phyloP scores from a whole-genome alignment of 139 green algal species.

The Closterium sp. region DNA sequence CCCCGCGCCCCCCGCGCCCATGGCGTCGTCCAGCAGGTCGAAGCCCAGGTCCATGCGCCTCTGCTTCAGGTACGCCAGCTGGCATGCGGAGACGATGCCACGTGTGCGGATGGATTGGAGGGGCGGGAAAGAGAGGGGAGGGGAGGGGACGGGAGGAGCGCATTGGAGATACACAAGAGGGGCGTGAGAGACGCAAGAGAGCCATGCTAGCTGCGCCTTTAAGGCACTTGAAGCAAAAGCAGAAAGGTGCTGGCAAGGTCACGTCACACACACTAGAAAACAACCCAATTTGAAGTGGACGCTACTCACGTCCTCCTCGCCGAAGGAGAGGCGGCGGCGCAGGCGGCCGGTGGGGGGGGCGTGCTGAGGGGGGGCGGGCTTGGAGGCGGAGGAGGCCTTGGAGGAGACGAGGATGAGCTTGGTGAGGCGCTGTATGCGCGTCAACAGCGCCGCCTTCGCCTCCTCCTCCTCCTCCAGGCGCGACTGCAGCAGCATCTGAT shows the following conservation, averaged over 20 bases:
- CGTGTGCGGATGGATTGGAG: no score
- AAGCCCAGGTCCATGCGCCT: conserved; percentile 3
- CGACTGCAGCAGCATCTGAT: conserved; percentile 60
- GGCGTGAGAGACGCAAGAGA: no score
- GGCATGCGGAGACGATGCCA: background rate
- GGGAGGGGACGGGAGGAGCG: no score
- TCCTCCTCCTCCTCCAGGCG: conserved; percentile 75
- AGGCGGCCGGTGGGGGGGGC: background rate
- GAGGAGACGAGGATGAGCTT: conserved; percentile 65
- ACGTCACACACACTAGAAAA: no score
- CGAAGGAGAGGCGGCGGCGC: conserved; percentile 37
- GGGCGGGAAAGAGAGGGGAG: no score
- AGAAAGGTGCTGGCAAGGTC: no score
- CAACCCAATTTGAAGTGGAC: no score
- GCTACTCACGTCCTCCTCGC: conserved; percentile 43
- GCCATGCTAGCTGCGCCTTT: background rate
- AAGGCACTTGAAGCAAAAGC: background rate
- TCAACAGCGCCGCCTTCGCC: conserved; percentile 59
- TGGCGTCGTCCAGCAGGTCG: background rate
- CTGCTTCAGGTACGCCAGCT: conserved; percentile 33
- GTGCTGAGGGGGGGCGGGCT: background rate
- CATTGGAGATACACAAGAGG: background rate
- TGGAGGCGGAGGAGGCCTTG: conserved; percentile 21
- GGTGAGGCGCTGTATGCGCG: conserved; percentile 60
- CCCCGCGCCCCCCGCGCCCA: background rate